Percentiles rank a stretch among this genome's conserved stretches.
phyloP scores from a whole-genome alignment of 176 grass and related monocot species.

The Lolium multiflorum region DNA sequence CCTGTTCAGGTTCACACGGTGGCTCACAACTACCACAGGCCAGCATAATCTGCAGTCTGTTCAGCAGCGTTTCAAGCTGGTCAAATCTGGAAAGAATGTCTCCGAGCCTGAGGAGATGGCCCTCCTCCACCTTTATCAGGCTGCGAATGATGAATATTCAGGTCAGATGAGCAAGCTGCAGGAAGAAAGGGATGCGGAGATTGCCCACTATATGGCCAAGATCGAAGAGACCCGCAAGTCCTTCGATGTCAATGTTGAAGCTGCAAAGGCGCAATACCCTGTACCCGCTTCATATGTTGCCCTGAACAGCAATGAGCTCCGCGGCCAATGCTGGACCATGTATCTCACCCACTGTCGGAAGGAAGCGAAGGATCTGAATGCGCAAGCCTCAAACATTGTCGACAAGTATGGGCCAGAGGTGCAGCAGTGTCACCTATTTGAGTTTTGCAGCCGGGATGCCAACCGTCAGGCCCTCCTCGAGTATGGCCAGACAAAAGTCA shows the following conservation, averaged over 20 bases:
- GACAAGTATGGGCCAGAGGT: constrained; percentile 22
- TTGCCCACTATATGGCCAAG: constrained; percentile 4
- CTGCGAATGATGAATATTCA: constrained; percentile 24
- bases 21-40: constrained; percentile 26
- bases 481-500: constrained; percentile 27
- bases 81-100: neutral
- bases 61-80: constrained; percentile 17
- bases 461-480: constrained; percentile 20
- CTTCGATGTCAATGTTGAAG: constrained; percentile 13
- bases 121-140: constrained; percentile 26
- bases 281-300: constrained; percentile 18
- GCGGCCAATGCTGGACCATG: constrained; percentile 8
- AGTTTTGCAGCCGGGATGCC: constrained; percentile 20
- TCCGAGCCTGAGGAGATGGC: constrained; percentile 22
- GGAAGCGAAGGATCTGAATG: constrained; percentile 11
- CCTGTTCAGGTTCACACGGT: constrained; percentile 8
- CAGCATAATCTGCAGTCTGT: constrained; percentile 1
- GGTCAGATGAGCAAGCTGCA: neutral
- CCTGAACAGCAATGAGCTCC: constrained; percentile 8
- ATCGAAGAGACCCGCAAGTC: constrained; percentile 10
- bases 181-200: constrained; percentile 10
- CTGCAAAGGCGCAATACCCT: constrained; percentile 16
- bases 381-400: neutral
- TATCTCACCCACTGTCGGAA: constrained; percentile 13
- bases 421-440: constrained; percentile 10